Base-by-base conservation (phyloP, 139 green algal genomes). In the Pseudopediastrum boryanum region DNA sequence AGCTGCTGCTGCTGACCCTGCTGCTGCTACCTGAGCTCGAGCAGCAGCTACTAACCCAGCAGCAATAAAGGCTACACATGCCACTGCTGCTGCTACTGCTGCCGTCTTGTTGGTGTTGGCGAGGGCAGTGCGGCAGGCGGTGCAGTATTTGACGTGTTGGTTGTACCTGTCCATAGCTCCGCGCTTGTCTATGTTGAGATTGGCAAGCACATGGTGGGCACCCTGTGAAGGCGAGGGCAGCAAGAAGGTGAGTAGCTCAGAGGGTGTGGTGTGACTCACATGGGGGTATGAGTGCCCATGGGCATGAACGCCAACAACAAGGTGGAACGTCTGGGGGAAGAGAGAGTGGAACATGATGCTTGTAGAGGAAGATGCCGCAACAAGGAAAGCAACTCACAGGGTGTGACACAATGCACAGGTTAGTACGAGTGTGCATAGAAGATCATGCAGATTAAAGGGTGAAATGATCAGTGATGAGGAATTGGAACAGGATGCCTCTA, bases 151-250 rank as follows among this genome's bases (percentile, higher is more conserved):
- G 31, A 75, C 68, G 33, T 75, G 68, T 33, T 75, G 68, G 3
- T 31, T 75, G 68, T 75, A 75, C 27, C 68, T 63, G 68, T 75
- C 68, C 68, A 75, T 75, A 33, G 68, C 68, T 46, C 62, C 31
- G 29, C 68, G 68, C 19, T 16, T 46, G 1, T 46, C 62, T 21
- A 75, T 12, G 44, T 75, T 35, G 42, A 75, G 44, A 33, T 75
- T 75, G 44, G 10, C 9, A 10, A 75, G 44, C 2, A 75, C 0
- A 0, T 16, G 29, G 10, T n/a, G 23, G 12, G 44, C 9, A 21
- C 68, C 68, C 68, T 75, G 68, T 33, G 2, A 35, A 31, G 44
- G 44, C 46, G 7, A 36, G 25, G 2, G 1, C 36, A 71, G 16
- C 35, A 71, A 19, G 8, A 31, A 29, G 27, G 35, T 10, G 27